Conservation (phyloP, 305 asterid species). For the Solanum hybrid region DNA sequence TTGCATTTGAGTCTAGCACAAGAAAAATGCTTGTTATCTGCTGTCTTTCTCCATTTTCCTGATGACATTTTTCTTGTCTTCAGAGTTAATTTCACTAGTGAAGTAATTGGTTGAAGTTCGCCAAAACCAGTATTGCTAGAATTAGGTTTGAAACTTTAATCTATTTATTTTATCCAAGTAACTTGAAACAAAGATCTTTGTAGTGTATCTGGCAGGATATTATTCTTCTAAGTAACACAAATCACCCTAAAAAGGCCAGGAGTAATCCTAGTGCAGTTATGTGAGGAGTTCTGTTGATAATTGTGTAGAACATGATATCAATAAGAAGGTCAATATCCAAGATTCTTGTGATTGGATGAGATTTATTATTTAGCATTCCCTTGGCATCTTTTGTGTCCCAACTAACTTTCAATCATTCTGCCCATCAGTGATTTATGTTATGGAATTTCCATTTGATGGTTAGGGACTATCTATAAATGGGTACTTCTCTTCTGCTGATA, state of each 20-base stretch:
- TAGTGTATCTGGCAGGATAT: background rate
- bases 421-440: background rate
- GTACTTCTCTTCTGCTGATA: background rate
- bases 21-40: background rate
- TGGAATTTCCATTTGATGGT: background rate
- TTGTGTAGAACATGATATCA: background rate
- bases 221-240: background rate
- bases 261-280: background rate
- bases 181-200: background rate
- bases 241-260: background rate
- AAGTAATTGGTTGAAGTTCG: background rate
- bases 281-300: background rate
- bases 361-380: background rate
- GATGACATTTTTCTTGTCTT: background rate
- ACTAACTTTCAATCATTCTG: background rate
- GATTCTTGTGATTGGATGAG: background rate
- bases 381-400: background rate
- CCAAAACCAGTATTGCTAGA: background rate
- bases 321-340: background rate
- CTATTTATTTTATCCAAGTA: background rate
- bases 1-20: background rate
- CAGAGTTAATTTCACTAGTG: background rate
- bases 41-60: background rate
- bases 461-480: background rate
- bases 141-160: background rate